Evolutionary conservation across 2,329 filamentous ascomycete species (phyloP).

Genomic region (Blastomyces parvus): DNA sequence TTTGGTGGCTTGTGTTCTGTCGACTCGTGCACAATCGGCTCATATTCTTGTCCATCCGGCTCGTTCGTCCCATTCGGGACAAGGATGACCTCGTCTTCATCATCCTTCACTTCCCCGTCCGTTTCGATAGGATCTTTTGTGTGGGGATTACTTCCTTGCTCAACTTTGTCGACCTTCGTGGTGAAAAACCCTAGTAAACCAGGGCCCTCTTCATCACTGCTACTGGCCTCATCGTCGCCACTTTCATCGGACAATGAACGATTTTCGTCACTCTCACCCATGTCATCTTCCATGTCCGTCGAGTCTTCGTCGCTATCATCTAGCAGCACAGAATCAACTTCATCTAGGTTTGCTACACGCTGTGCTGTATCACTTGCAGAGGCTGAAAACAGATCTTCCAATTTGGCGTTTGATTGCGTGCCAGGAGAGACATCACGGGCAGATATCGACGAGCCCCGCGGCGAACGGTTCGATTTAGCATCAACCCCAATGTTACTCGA

Average conservation of each 20-base stretch:
- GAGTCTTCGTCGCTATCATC: conserved; percentile 38
- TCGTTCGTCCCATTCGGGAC: conserved; percentile 27
- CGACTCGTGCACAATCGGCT: not conserved
- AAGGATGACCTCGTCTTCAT: conserved; percentile 29
- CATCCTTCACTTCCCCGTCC: conserved; percentile 21
- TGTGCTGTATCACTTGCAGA: not conserved
- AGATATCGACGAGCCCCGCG: not conserved
- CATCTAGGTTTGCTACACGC: conserved; percentile 24
- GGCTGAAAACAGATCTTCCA: not conserved
- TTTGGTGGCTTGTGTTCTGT: not conserved
- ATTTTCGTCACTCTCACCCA: conserved; percentile 36
- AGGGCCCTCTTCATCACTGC: conserved; percentile 39
- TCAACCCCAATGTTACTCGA: conserved; percentile 16
- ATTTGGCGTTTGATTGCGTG: not conserved
- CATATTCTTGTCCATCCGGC: conserved; percentile 19
- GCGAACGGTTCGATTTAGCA: not conserved
- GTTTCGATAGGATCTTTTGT: conserved; percentile 23
- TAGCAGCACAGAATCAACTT: conserved; percentile 37
- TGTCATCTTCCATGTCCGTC: conserved; percentile 42
- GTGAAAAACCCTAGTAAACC: conserved; percentile 42
- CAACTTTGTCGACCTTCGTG: conserved; percentile 28
- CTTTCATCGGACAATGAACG: conserved; percentile 24
- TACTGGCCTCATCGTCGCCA: conserved; percentile 40
- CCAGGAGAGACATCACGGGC: not conserved
- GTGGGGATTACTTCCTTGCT: conserved; percentile 15